Conservation (phyloP, 148 eudicot genomes). For the Polygonum aviculare region DNA sequence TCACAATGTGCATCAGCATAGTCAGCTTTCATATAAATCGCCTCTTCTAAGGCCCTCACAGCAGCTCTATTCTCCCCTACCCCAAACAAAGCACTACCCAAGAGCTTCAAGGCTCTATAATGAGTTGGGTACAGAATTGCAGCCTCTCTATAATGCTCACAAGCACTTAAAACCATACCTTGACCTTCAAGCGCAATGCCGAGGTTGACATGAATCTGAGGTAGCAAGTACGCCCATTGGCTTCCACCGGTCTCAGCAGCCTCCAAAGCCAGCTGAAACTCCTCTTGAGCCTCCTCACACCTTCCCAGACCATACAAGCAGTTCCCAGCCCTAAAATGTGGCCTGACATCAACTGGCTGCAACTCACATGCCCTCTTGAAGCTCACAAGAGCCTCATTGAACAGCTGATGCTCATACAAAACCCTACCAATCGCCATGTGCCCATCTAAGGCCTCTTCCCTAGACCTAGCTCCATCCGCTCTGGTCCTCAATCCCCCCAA, state of each 20-base stretch:
- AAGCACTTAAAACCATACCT: constrained; percentile 93
- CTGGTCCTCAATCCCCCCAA: constrained; percentile 67
- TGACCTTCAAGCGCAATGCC: constrained; percentile 89
- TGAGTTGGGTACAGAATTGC: constrained; percentile 93
- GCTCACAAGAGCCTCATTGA: constrained; percentile 67
- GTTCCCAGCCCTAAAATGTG: constrained; percentile 91
- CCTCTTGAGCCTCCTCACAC: constrained; percentile 54
- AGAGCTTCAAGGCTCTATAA: constrained; percentile 87
- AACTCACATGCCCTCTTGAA: constrained; percentile 86
- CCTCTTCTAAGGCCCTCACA: constrained; percentile 79
- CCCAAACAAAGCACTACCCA: constrained; percentile 95
- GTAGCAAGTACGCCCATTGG: constrained; percentile 85
- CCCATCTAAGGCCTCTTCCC: constrained; percentile 91
- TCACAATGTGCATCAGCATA: constrained; percentile 81
- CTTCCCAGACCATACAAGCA: constrained; percentile 63
- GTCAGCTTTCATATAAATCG: constrained; percentile 80
- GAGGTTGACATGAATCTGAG: constrained; percentile 94
- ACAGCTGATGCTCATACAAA: constrained; percentile 63
- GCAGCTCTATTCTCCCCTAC: constrained; percentile 67
- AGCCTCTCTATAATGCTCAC: constrained; percentile 99
- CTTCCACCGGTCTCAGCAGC: constrained; percentile 90
- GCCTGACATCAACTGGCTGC: constrained; percentile 87
- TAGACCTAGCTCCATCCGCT: constrained; percentile 77
- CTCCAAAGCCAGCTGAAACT: constrained; percentile 72
- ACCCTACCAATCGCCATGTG: constrained; percentile 95